phyloP scores from a whole-genome alignment of 108 stramenopile species.

The Fragilaria radians region DNA sequence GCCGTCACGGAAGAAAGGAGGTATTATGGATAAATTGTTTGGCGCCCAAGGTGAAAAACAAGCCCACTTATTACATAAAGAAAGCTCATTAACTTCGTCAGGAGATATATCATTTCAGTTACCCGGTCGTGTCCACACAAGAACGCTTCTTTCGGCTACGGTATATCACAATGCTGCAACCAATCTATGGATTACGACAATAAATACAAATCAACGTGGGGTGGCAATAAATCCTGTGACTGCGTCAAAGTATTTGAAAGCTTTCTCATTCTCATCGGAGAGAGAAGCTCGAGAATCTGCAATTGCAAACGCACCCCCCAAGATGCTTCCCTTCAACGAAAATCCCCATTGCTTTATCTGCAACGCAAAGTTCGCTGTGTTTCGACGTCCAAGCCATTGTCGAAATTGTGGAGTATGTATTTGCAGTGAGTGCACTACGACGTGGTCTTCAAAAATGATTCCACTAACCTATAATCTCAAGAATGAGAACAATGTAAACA shows the following conservation, averaged over 20 bases:
- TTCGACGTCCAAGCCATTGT: slow-evolving; percentile 63
- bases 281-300: slow-evolving; percentile 81
- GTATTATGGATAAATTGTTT: slow-evolving; percentile 31
- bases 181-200: slow-evolving; percentile 79
- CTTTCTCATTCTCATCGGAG: slow-evolving; percentile 72
- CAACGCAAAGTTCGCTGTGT: slow-evolving; percentile 55
- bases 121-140: slow-evolving; percentile 40
- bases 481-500: slow-evolving; percentile 40
- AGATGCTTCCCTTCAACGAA: slow-evolving; percentile 57
- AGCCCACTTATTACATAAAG: slow-evolving; percentile 13
- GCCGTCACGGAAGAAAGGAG: slow-evolving; percentile 8
- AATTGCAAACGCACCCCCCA: slow-evolving; percentile 78
- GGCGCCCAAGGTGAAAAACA: slow-evolving; percentile 22
- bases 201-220: slow-evolving; percentile 62
- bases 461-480: slow-evolving; percentile 81
- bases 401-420: slow-evolving; percentile 77
- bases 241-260: slow-evolving; percentile 51
- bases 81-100: slow-evolving; percentile 4
- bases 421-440: slow-evolving; percentile 47
- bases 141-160: slow-evolving; percentile 47
- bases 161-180: slow-evolving; percentile 79
- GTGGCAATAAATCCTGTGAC: slow-evolving; percentile 33
- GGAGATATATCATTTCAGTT: slow-evolving; percentile 15
- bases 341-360: slow-evolving; percentile 59
- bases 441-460: slow-evolving; percentile 57